Evolutionary conservation across 2,329 filamentous ascomycete species (phyloP), one percentile per base, ranked within the genome.

Genomic region (Calycina herbarum): DNA sequence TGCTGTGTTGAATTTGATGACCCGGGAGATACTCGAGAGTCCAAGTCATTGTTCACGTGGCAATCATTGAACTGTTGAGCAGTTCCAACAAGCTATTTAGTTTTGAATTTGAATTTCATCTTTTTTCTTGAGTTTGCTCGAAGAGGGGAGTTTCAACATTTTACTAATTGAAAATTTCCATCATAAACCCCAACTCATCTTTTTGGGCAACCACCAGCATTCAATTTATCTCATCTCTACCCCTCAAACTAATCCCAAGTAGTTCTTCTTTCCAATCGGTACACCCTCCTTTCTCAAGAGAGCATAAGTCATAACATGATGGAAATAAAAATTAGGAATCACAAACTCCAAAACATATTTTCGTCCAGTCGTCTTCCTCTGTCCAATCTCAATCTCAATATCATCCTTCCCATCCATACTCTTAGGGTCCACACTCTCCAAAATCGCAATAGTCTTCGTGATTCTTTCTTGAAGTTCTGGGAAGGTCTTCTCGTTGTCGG

Each of bases 301-400:
- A 27, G 76, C 79, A 77, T 91, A 91, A 10, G 85, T 80, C 13
- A 81, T 87, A 2, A 76, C 81, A 15, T 85, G 69, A 73, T 91
- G 89, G 77, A 91, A 91, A 78, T 81, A 89, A 70, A 89, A 76
- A 72, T 90, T 89, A 27, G 88, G 86, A 56, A 87, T 64, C 3
- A 77, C 80, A 74, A 82, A 86, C 2, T 77, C 76, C 51, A 76
- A 72, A 27, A 85, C 72, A 72, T 85, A 89, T 1, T 57, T 78
- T 63, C 77, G 69, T 0, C 76, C 80, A 2, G 78, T 78, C 15
- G 83, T 80, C 64, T 78, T 78, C 6, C 73, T 59, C 61, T 82
- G 77, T 3, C 71, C 68, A 56, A 76, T 73, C 5, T 76, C 66
- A 7, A 84, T 71, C 67, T 81, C 77, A 2, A 70, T 68, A 0